Evolutionary conservation across 2,329 filamentous ascomycete genomes (phyloP), one percentile per base, ranked within the genome.

Genomic region (Epichloe baconii): DNA sequence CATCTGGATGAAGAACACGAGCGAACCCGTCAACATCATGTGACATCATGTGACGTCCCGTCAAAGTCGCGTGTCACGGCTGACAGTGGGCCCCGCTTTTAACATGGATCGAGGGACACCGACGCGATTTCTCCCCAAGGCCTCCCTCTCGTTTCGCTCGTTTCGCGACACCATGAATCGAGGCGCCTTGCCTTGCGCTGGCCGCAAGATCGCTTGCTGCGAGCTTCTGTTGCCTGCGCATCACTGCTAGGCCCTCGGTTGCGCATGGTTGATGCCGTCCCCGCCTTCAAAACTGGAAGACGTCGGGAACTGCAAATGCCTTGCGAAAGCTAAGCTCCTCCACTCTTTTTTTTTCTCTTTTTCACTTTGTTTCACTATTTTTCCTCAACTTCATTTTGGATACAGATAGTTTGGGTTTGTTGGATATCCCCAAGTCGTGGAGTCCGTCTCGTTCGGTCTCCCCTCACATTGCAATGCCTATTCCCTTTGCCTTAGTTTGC

Each of bases 401-500:
- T 34, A 48, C 47, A 4, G 2, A 14, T 3, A 34, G 17, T 10
- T n/a, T 11, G 19, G 38, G 26, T 36, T 23, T 49, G 1, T 12
- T 23, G 5, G 23, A 42, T 12, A 31, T 26, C 4, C n/a, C 31
- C 6, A 40, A 15, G 34, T 19, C n/a, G n/a, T 23, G 4, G 6
- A 48, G 2, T 35, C 12, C 45, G 15, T 17, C n/a, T 40, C 37
- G 19, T 48, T 35, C 12, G 6, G 14, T n/a, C 12, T 14, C 23
- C 8, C 23, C 26, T 37, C 15, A n/a, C 38, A 15, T 5, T 5
- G 36, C 34, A 23, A 85, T 85, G 82, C 74, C 80, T 19, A 73
- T 88, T 56, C 72, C 72, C 1, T 95, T 93, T 65, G 69, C 73
- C n/a, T 72, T 77, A 54, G 70, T 94, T 44, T 91, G 86, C 69